phyloP scores from a whole-genome alignment of 345 rosid species.

The Salix purpurea region DNA sequence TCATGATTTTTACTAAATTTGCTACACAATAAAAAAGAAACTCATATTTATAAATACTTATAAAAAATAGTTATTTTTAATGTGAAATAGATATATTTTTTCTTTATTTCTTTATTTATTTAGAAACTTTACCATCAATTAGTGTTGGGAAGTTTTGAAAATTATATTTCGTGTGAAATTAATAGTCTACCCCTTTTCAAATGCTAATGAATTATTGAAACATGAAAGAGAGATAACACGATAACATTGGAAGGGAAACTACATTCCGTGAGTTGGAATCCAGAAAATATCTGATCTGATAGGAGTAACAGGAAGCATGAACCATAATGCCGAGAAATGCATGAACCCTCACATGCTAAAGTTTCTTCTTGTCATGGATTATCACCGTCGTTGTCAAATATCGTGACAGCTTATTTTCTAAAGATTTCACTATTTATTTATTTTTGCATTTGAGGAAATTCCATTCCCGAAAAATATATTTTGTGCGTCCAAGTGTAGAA shows the following conservation, averaged over 20 bases:
- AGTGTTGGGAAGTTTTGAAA: not conserved
- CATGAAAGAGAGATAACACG: not conserved
- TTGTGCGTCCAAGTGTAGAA: accelerated
- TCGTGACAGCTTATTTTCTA: not conserved
- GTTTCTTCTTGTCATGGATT: not conserved
- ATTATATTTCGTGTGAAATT: not conserved
- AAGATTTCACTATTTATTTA: not conserved
- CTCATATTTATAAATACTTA: too few relatives aligned
- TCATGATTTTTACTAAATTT: too few relatives aligned
- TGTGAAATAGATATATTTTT: too few relatives aligned
- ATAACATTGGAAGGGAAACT: not conserved
- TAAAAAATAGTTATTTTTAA: too few relatives aligned
- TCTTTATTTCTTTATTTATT: too few relatives aligned
- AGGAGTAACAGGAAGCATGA: not conserved
- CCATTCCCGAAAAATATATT: too few relatives aligned
- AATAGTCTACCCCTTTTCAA: not conserved
- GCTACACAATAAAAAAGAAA: too few relatives aligned
- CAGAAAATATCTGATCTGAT: not conserved
- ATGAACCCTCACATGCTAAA: slow-evolving; percentile 11
- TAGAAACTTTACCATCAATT: not conserved
- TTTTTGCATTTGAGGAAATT: too few relatives aligned
- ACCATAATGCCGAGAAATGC: slow-evolving; percentile 5
- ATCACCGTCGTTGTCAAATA: not conserved
- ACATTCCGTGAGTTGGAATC: too few relatives aligned
- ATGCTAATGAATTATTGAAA: not conserved